Base-by-base conservation (phyloP, 495 filamentous ascomycete genomes). In the Margaritispora aquatica region DNA sequence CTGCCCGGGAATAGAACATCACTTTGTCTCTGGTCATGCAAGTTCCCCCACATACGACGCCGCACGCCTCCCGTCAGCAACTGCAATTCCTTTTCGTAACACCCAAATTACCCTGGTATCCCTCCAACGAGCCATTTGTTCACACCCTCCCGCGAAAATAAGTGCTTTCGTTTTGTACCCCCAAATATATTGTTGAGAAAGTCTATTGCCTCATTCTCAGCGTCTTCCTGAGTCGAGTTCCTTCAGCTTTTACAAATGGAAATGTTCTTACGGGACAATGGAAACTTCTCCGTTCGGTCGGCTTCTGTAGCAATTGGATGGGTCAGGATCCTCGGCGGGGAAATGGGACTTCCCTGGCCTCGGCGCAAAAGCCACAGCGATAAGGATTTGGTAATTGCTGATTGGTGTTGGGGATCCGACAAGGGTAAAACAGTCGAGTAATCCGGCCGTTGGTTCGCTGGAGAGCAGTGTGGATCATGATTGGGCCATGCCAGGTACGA, bases 181-280 rank as follows among this genome's bases (percentile, higher is more conserved):
- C 24, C 26, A 9, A 54, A 17, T 1, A 2, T 17, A 15, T 36
- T 17, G 52, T 58, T 58, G 60, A 58, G 57, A 48, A 34, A 54
- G 11, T 26, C 17, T 22, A 4, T 21, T 17, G 31, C 44, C 29
- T 31, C 31, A 54, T 50, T 23, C 52, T 24, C 53, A 44, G 41
- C 23, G 27, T 17, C 19, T 21, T 10, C 1, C 1, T n/a, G 20
- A 31, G 38, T 49, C 51, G 22, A 47, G 2, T 27, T 24, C 24
- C n/a, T 34, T 36, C 24, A 53, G 29, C 23, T 62, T 15, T 62
- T 62, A 62, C 60, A 62, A 62, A 62, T 62, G 50, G 55, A 57
- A 57, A 57, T 50, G 13, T 58, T 54, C 19, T 58, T 46, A 53
- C 48, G 54, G 60, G 60, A 48, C 53, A 53, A 62, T 26, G 59